Evolutionary conservation across 805 yeast genomes (phyloP).

Genomic region (Cyberlindnera veronae): DNA sequence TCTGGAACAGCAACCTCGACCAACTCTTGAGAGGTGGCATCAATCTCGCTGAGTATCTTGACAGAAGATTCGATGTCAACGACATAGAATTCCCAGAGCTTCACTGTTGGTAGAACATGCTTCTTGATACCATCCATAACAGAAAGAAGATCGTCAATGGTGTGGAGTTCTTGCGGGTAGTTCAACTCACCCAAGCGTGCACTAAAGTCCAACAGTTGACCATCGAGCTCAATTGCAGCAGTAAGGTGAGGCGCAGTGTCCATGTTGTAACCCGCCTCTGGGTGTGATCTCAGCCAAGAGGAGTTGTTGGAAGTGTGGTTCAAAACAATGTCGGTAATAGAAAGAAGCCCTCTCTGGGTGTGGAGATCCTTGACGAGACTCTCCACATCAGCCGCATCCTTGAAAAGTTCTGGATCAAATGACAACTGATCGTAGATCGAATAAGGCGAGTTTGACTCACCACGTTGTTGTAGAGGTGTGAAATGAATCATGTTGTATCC

Average conservation of each 20-base stretch:
- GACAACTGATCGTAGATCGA: constrained; percentile 81
- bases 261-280: constrained; percentile 85
- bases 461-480: constrained; percentile 89
- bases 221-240: constrained; percentile 83
- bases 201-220: constrained; percentile 63
- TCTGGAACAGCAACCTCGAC: constrained; percentile 42
- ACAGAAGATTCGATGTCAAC: constrained; percentile 50
- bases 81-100: constrained; percentile 88
- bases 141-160: constrained; percentile 50
- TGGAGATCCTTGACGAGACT: constrained; percentile 48
- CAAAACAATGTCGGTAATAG: constrained; percentile 89
- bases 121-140: constrained; percentile 66
- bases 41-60: constrained; percentile 32
- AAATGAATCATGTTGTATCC: constrained; percentile 96
- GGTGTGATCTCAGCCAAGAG: constrained; percentile 77
- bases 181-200: constrained; percentile 50
- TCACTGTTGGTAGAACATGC: constrained; percentile 62
- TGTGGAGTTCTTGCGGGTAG: constrained; percentile 53
- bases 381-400: constrained; percentile 50
- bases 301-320: constrained; percentile 95
- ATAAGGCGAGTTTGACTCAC: constrained; percentile 89
- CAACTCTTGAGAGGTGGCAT: constrained; percentile 11
- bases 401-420: constrained; percentile 68
- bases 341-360: constrained; percentile 54
- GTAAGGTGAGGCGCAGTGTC: constrained; percentile 86